Evolutionary conservation across 108 stramenopile genomes (phyloP), one percentile per base, ranked within the genome.

Genomic region (Pseudonitzschia delicatissima): DNA sequence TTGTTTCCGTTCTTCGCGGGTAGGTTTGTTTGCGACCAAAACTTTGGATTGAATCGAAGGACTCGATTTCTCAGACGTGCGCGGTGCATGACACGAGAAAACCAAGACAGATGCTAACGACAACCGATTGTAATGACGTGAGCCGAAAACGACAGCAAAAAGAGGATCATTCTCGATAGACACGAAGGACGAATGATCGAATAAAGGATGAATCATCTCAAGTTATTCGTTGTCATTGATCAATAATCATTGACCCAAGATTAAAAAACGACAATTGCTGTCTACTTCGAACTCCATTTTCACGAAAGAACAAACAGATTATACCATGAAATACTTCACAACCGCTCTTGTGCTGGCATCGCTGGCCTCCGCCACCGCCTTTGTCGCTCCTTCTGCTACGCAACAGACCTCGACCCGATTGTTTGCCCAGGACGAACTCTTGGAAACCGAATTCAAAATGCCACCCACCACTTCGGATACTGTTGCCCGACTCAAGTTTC

Each of bases 401-500:
- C 36, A 59, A n/a, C 58, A 59, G 7, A 39, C 4, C 29, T 9
- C 29, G 5, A 26, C 62, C 36, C 36, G 26, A n/a, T 28, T 47
- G n/a, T 45, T 63, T 45, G 62, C 37, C 35, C 18, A 36, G 23
- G 29, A 27, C 44, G 57, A 68, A 13, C 50, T 37, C 20, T 84
- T 83, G 36, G 80, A 86, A 69, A 29, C 76, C 18, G 73, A 58
- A 32, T 49, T 88, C 13, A 58, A 66, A 23, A 66, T 92, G 64
- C 90, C 90, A 18, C 85, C 84, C 25, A 55, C 50, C n/a, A 57
- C 62, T 21, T 75, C 73, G 25, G 82, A 67, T n/a, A 48, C 87
- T 7, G 12, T 51, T 5, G 90, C 90, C 13, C 68, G 82, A 25
- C 74, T 92, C 74, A 85, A 73, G 51, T 73, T 87, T 52, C 44